Percentiles rank a stretch among this genome's conserved stretches.
phyloP scores from a whole-genome alignment of 179 eudicot genomes.

The Silene noctiflora region DNA sequence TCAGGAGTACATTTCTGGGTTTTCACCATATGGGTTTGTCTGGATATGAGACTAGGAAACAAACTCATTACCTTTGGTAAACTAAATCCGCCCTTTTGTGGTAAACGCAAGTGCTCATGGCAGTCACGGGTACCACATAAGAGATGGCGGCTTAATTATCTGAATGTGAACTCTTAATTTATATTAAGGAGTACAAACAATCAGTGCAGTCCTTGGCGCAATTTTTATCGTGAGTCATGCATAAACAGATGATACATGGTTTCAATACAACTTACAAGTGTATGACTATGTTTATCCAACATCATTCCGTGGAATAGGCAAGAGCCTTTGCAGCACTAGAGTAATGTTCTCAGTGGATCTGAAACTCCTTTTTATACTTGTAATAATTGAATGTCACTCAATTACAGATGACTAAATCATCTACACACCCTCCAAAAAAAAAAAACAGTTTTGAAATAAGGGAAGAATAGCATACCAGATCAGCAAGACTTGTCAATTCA shows the following conservation, averaged over 20 bases:
- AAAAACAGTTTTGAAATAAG: neutral
- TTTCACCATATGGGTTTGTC: neutral
- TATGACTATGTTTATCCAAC: neutral
- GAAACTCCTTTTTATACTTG: neutral
- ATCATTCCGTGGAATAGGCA: neutral
- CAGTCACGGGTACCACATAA: neutral
- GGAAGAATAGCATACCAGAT: constrained; percentile 38
- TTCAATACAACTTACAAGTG: neutral
- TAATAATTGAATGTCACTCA: neutral
- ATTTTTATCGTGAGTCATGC: neutral
- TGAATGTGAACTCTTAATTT: neutral
- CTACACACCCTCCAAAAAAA: neutral
- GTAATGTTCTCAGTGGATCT: neutral
- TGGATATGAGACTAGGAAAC: neutral
- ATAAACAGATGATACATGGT: neutral
- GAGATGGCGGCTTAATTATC: neutral
- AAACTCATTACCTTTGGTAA: neutral
- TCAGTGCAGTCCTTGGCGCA: neutral
- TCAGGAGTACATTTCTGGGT: neutral
- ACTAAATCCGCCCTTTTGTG: neutral
- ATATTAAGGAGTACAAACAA: neutral
- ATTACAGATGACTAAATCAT: neutral
- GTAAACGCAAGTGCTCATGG: neutral
- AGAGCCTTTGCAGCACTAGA: neutral
- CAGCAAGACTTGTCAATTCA: constrained; percentile 55